Base-by-base conservation (phyloP, 345 rosid genomes). In the Lenwebbia sp. region DNA sequence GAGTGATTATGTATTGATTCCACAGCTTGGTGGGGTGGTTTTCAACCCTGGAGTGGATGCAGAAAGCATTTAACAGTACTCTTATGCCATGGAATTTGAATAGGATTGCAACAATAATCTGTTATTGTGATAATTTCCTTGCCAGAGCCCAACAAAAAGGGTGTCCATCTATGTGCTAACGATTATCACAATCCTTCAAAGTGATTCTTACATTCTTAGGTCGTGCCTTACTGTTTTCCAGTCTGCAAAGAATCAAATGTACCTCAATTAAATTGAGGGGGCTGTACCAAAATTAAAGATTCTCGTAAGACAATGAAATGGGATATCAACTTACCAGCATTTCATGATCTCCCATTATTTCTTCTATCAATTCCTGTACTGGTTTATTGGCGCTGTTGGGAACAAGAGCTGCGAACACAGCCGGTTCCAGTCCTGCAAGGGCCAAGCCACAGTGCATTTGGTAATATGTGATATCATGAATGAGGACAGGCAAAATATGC, bases 331-430 rank as follows among this genome's bases (percentile, higher is more conserved):
- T 94, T 87, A 96, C 98, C 94, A 97, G 52, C 92, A 92, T 92
- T 90, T 96, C 98, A 84, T 96, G 97, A 89, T 96, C 99, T 28
- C 95, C 99, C 95, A 95, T 92, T 84, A 97, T 92, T 87, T 96
- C 98, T 76, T 97, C 97, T 76, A 92, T 92, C 85, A 97, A 86
- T 87, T 94, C 97, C 60, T 85, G 87, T 37, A 97, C 86, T 13
- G 92, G 91, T 91, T 97, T 95, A 83, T 95, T 87, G 30, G 98
- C 94, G 83, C 98, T 94, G 87, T 97, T 97, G 0, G 94, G 96
- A 87, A 95, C 97, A 85, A 97, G 91, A 60, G 97, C 98, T 85
- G 99, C 99, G 88, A 95, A 97, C 25, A 90, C 93, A 51, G 95
- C 95, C 41, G 93, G 90, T 87, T 96, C 93, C 81, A 97, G 86